A percentile compares a stretch with the other conserved stretches of the same genome.
Evolutionary conservation across 805 yeast species (phyloP).

Genomic region (Candida rishiriensis): DNA sequence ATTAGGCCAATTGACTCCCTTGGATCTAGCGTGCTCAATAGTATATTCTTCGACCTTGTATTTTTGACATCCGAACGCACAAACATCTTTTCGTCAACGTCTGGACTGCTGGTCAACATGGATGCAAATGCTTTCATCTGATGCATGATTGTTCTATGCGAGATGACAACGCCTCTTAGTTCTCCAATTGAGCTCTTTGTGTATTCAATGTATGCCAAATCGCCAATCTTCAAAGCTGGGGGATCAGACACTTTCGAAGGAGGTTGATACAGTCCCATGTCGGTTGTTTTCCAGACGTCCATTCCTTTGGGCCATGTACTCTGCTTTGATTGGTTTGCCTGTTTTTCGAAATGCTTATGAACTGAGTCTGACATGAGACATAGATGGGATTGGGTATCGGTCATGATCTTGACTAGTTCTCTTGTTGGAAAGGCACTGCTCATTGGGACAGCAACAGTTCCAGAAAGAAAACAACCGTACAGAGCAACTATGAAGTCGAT

Average conservation of each 20-base stretch:
- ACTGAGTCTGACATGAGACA: conserved; percentile 80
- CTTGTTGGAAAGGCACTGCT: conserved; percentile 64
- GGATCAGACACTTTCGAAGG: conserved; percentile 53
- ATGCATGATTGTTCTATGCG: conserved; percentile 81
- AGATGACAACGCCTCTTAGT: conserved; percentile 86
- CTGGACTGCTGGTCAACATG: conserved; percentile 61
- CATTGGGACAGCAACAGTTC: conserved; percentile 91
- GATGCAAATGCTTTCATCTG: conserved; percentile 78
- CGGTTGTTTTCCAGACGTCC: conserved; percentile 78
- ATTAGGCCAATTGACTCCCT: conserved; percentile 84
- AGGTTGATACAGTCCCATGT: conserved; percentile 66
- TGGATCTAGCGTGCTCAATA: conserved; percentile 62
- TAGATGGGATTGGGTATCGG: conserved; percentile 68
- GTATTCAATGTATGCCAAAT: conserved; percentile 90
- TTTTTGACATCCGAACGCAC: conserved; percentile 50
- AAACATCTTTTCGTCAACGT: conserved; percentile 34
- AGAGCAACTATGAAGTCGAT: conserved; percentile 82
- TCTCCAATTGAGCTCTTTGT: conserved; percentile 89
- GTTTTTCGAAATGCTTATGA: conserved; percentile 66
- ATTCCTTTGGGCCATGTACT: conserved; percentile 66
- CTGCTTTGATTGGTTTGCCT: conserved; percentile 32
- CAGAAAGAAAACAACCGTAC: conserved; percentile 89
- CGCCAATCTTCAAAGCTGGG: conserved; percentile 70
- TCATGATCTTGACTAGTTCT: conserved; percentile 70
- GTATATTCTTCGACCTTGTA: conserved; percentile 45